These are phyloP conservation scores for Oryza officinalis DNA, from an alignment of 176 grass and related monocot species.

Conservation along the genomic window DNA sequence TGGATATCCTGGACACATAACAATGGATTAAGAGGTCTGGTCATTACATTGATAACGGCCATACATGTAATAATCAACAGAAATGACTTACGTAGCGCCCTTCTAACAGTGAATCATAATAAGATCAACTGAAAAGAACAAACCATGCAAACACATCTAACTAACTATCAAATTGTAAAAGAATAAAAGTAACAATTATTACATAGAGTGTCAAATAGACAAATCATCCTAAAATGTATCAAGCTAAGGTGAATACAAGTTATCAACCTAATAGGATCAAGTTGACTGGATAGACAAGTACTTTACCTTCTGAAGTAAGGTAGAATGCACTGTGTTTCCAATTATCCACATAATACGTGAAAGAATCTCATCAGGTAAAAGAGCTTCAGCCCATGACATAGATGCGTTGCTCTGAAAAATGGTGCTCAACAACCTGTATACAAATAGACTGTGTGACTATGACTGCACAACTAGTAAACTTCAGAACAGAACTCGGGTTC, in stretches of 20 bases:
- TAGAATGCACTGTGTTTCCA: constrained; percentile 66
- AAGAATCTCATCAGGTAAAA: constrained; percentile 73
- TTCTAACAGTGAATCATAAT: constrained; percentile 5
- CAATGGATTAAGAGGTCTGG: constrained; percentile 11
- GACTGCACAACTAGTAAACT: neutral
- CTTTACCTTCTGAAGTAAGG: constrained; percentile 78
- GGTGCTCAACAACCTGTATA: constrained; percentile 62
- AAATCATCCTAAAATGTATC: neutral
- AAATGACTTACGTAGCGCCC: neutral
- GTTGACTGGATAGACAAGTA: constrained; percentile 23
- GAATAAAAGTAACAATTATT: neutral
- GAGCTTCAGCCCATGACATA: constrained; percentile 71
- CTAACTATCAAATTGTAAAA: constrained; percentile 11
- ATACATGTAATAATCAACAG: constrained; percentile 19
- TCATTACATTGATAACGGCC: neutral
- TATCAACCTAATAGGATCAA: constrained; percentile 8
- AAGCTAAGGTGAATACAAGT: neutral
- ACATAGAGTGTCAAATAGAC: neutral
- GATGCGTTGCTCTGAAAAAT: constrained; percentile 53
- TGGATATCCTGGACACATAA: constrained; percentile 19
- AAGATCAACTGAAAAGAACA: constrained; percentile 21
- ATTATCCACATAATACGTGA: constrained; percentile 79
- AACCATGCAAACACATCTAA: constrained; percentile 6
- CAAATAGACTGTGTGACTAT: constrained; percentile 14
- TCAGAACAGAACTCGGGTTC: constrained; percentile 27